Evolutionary conservation across 2,329 filamentous ascomycete species (phyloP).

Genomic region (Cytospora paraplurivora): DNA sequence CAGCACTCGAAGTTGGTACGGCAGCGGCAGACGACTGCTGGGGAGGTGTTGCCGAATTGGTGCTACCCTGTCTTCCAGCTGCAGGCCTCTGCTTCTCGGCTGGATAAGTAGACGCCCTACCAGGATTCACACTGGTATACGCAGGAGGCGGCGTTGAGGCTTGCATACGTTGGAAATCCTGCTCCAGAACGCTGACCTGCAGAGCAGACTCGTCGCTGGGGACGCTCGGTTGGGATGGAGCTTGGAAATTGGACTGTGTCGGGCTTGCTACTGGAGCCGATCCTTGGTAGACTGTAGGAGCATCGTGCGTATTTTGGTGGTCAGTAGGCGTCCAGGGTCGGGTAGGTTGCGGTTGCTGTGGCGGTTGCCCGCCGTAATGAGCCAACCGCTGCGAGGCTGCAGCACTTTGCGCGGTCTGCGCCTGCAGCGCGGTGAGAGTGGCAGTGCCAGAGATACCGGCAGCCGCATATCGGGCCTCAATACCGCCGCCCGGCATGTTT

Average conservation of each 20-base stretch:
- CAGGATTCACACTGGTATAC: slow-evolving; percentile 75
- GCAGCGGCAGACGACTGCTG: slow-evolving; percentile 30
- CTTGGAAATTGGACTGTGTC: slow-evolving; percentile 55
- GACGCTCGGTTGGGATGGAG: slow-evolving; percentile 33
- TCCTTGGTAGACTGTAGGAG: slow-evolving; percentile 90
- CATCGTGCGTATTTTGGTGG: slow-evolving; percentile 80
- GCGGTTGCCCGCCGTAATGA: slow-evolving; percentile 67
- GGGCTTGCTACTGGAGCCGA: slow-evolving; percentile 65
- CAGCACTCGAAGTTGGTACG: slow-evolving; percentile 27
- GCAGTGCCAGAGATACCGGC: slow-evolving; percentile 86
- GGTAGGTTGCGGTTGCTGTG: slow-evolving; percentile 47
- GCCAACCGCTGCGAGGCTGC: slow-evolving; percentile 80
- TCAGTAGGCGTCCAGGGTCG: slow-evolving; percentile 97
- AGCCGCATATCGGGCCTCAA: slow-evolving; percentile 88
- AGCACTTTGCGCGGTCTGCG: slow-evolving; percentile 74
- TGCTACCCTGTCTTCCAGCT: slow-evolving; percentile 33
- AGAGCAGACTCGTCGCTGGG: slow-evolving; percentile 35
- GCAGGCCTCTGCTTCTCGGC: slow-evolving; percentile 71
- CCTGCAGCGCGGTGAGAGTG: slow-evolving; percentile 73
- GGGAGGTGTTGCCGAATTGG: slow-evolving; percentile 35
- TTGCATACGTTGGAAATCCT: slow-evolving; percentile 83
- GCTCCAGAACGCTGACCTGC: slow-evolving; percentile 74
- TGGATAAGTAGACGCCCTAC: slow-evolving; percentile 64
- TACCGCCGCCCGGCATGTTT: slow-evolving; percentile 72
- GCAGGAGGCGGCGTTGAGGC: slow-evolving; percentile 89